Percentiles rank a stretch among this genome's conserved stretches.
These are phyloP conservation scores for Stellera chamaejasme DNA, from an alignment of 345 rosid genomes.

Conservation along the genomic window DNA sequence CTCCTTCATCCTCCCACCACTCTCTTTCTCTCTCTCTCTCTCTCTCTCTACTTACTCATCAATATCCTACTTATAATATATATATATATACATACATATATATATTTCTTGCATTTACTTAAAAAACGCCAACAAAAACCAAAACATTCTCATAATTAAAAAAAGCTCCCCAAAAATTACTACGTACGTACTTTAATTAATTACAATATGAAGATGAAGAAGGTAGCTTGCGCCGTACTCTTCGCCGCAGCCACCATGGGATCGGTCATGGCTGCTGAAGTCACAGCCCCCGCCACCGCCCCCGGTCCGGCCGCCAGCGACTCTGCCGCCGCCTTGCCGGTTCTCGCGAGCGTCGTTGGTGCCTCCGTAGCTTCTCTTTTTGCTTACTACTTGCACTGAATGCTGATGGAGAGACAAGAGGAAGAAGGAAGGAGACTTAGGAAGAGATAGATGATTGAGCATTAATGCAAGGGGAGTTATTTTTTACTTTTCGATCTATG, in stretches of 20 bases:
- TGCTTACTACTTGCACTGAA: slow-evolving; percentile 27
- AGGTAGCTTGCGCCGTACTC: slow-evolving; percentile 40
- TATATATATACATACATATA: too few relatives aligned
- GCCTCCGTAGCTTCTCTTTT: slow-evolving; percentile 27
- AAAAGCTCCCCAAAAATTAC: too few relatives aligned
- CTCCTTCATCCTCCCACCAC: too few relatives aligned
- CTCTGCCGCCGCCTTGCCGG: slow-evolving; percentile 24
- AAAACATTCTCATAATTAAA: too few relatives aligned
- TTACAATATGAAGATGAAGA: slow-evolving; percentile 49
- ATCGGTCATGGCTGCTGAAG: slow-evolving; percentile 24
- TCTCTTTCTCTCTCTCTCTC: too few relatives aligned
- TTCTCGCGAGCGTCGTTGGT: slow-evolving; percentile 41
- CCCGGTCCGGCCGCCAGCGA: slow-evolving; percentile 14
- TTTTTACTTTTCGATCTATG: too few relatives aligned
- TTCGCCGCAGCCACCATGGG: slow-evolving; percentile 47
- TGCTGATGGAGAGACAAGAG: neutral
- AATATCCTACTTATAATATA: too few relatives aligned
- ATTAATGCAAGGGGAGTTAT: too few relatives aligned
- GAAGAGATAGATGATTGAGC: neutral
- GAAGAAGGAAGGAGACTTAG: neutral
- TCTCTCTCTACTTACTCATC: too few relatives aligned
- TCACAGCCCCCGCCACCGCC: slow-evolving; percentile 23
- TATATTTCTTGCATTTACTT: too few relatives aligned
- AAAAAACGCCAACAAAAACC: too few relatives aligned
- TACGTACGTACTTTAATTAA: neutral